phyloP scores from a whole-genome alignment of 2,329 filamentous ascomycete species.

The Cyphellophora europaea region DNA sequence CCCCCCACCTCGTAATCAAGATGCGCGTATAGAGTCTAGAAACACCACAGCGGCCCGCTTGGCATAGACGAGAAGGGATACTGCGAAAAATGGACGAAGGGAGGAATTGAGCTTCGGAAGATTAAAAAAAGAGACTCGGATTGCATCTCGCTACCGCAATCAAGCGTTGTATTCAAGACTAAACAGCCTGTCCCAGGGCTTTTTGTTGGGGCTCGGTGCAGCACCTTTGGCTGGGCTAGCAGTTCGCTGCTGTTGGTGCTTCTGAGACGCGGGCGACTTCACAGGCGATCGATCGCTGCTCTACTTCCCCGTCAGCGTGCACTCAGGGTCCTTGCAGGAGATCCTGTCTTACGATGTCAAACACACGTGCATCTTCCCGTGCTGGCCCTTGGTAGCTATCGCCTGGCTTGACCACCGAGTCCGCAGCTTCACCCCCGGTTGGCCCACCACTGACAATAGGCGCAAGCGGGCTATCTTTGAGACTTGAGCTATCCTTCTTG shows the following conservation, averaged over 20 bases:
- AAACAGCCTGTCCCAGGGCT: constrained; percentile 1
- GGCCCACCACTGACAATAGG: constrained; percentile 12
- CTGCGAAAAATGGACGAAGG: no score
- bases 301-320: neutral
- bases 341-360: constrained; percentile 41
- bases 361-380: constrained; percentile 30
- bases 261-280: neutral
- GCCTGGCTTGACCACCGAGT: no score
- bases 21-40: no score
- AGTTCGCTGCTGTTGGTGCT: neutral
- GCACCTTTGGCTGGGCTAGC: neutral
- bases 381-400: constrained; percentile 25
- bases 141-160: no score
- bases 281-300: neutral
- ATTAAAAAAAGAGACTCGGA: no score
- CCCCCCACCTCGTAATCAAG: no score
- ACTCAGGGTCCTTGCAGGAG: constrained; percentile 33
- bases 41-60: no score
- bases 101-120: no score
- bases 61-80: no score
- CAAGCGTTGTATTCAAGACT: constrained; percentile 1
- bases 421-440: no score
- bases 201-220: neutral
- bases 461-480: constrained; percentile 10
- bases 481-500: constrained; percentile 10